A percentile compares a stretch with the other conserved stretches of the same genome.
Conservation (phyloP, 495 filamentous ascomycete species). For the Haplographium delicatum region DNA sequence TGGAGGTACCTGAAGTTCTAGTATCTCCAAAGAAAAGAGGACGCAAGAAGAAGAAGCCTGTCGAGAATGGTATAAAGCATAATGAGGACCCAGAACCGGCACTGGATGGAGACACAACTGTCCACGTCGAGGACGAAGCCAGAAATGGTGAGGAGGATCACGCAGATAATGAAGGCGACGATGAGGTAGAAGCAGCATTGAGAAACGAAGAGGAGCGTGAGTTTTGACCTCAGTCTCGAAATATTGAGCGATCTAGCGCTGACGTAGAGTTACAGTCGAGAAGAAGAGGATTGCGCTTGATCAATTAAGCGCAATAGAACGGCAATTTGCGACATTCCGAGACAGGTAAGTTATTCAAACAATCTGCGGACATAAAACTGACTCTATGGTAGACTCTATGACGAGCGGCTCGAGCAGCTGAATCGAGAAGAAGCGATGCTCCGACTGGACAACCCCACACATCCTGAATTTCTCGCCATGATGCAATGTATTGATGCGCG, state of each 20-base stretch:
- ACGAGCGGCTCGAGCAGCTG: constrained; percentile 75
- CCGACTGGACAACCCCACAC: constrained; percentile 65
- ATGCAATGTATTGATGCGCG: constrained; percentile 77
- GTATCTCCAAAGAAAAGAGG: constrained; percentile 22
- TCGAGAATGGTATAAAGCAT: constrained; percentile 18
- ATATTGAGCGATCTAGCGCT: constrained; percentile 27
- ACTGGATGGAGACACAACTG: constrained; percentile 1
- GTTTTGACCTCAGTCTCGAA: constrained; percentile 24
- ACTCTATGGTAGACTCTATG: constrained; percentile 59
- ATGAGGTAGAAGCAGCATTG: constrained; percentile 39
- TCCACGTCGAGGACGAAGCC: constrained; percentile 32
- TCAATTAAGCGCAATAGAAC: constrained; percentile 70
- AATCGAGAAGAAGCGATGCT: constrained; percentile 83
- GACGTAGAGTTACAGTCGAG: constrained; percentile 51
- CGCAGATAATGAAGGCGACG: constrained; percentile 37
- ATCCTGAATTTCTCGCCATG: constrained; percentile 83
- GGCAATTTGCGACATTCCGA: constrained; percentile 75
- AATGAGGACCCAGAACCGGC: background rate
- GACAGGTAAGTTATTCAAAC: constrained; percentile 62
- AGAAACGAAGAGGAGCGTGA: constrained; percentile 74
- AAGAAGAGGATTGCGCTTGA: constrained; percentile 79
- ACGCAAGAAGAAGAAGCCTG: constrained; percentile 25
- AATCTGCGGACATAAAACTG: constrained; percentile 2
- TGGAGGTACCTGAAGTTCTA: constrained; percentile 26
- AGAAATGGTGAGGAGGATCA: constrained; percentile 33